Percentiles rank a stretch among this genome's conserved stretches.
Conservation (phyloP, 495 filamentous ascomycete genomes). For the Neurospora sp. region DNA sequence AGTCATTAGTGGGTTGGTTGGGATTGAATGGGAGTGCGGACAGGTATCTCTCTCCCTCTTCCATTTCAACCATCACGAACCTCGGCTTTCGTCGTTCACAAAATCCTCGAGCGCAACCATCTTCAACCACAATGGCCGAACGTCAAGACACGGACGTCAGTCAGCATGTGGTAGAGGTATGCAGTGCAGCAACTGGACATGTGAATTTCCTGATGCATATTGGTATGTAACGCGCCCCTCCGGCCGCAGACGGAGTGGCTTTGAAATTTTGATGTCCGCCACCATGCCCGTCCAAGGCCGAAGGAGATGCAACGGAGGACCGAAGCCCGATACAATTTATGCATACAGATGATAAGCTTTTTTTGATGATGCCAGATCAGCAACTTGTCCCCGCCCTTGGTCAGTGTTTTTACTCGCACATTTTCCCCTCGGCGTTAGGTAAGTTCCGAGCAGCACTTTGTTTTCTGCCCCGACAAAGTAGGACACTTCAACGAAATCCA, state of each 20-base stretch:
- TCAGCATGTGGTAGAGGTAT: not conserved
- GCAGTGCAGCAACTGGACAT: not conserved
- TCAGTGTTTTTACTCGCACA: not conserved
- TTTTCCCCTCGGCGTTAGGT: not conserved
- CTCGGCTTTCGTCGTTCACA: not conserved
- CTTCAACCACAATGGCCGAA: not conserved
- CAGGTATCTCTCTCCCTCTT: not conserved
- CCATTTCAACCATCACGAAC: not conserved
- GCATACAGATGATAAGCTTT: not conserved
- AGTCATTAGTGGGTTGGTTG: not conserved
- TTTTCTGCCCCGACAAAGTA: not conserved
- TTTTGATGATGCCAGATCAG: not conserved
- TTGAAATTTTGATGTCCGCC: not conserved
- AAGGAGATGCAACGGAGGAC: not conserved
- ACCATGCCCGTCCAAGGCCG: not conserved
- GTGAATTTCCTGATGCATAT: not conserved
- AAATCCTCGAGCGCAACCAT: not conserved
- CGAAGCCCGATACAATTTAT: not conserved
- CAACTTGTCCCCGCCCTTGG: not conserved
- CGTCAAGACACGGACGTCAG: not conserved
- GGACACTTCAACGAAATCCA: not conserved
- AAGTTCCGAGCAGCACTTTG: not conserved
- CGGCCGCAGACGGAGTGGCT: not conserved
- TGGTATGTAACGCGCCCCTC: not conserved
- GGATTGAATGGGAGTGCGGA: not conserved